Conservation (phyloP, 371 early-diverging fungal species). For the Choanephora cucurbitarum region DNA sequence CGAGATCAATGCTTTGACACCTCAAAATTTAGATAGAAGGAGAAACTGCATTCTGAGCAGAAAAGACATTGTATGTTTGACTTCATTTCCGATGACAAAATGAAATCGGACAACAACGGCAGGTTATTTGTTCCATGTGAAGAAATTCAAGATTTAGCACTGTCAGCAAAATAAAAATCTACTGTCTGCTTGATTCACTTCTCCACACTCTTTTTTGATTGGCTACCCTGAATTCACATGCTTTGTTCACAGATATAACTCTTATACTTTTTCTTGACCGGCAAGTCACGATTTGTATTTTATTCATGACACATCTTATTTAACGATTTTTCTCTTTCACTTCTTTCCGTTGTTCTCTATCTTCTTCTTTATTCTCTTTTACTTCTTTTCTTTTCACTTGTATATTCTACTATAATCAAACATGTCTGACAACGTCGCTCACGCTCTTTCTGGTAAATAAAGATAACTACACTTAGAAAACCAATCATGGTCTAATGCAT, state of each 20-base stretch:
- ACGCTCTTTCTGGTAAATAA: slow-evolving; percentile 79
- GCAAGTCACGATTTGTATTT: slow-evolving; percentile 10
- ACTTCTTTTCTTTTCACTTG: slow-evolving; percentile 11
- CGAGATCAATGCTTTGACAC: no score
- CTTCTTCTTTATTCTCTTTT: slow-evolving; percentile 17
- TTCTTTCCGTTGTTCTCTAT: slow-evolving; percentile 15
- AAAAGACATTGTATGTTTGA: neutral
- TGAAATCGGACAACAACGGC: slow-evolving; percentile 21
- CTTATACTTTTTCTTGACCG: neutral
- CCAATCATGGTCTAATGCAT: no score
- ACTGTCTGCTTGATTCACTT: neutral
- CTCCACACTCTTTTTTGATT: slow-evolving; percentile 28
- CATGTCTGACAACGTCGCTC: slow-evolving; percentile 94
- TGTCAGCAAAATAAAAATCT: slow-evolving; percentile 17
- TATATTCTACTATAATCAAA: slow-evolving; percentile 9
- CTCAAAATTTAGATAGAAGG: no score
- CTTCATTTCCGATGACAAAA: neutral
- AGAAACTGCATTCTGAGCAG: no score
- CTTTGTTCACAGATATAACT: neutral
- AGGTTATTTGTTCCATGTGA: slow-evolving; percentile 18
- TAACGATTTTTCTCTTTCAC: slow-evolving; percentile 8
- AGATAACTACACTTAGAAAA: neutral
- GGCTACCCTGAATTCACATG: slow-evolving; percentile 26
- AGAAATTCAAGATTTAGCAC: slow-evolving; percentile 4
- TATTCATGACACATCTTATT: slow-evolving; percentile 27